A percentile compares a stretch with the other conserved stretches of the same genome.
phyloP scores from a whole-genome alignment of 2,329 filamentous ascomycete species.

The Orbilia brochopaga region DNA sequence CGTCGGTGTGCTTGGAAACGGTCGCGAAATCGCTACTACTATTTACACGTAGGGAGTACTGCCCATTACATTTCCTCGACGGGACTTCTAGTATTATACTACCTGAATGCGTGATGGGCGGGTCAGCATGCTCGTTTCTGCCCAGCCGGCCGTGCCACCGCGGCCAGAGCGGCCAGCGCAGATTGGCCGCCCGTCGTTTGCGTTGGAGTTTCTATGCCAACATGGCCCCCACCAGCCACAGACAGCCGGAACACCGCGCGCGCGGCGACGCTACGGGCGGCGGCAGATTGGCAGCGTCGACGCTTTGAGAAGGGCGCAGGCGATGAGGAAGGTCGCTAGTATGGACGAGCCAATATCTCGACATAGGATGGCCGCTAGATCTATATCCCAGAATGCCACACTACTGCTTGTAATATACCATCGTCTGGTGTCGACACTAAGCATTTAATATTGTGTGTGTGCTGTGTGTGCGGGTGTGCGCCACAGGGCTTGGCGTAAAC shows the following conservation, averaged over 20 bases:
- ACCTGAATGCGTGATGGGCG: no score
- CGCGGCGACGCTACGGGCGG: no score
- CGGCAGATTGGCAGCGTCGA: no score
- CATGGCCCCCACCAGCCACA: background rate
- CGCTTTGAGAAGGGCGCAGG: background rate
- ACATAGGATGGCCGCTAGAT: background rate
- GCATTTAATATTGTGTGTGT: no score
- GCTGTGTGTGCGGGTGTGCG: constrained; percentile 6
- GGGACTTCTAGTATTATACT: no score
- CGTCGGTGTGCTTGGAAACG: no score
- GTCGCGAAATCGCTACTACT: no score
- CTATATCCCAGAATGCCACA: no score
- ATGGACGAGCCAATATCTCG: constrained; percentile 1
- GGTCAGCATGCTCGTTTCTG: constrained; percentile 41
- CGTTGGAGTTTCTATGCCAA: background rate
- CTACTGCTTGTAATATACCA: no score
- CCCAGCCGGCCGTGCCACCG: constrained; percentile 15
- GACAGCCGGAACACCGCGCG: background rate
- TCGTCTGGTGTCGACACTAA: no score
- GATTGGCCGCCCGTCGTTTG: background rate
- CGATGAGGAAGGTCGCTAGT: constrained; percentile 15
- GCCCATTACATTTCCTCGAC: no score
- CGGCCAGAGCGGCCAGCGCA: constrained; percentile 11
- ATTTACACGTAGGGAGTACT: no score
- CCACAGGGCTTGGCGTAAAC: constrained; percentile 13